phyloP scores from a whole-genome alignment of 441 rosid species.

The Populus trichocarpa region DNA sequence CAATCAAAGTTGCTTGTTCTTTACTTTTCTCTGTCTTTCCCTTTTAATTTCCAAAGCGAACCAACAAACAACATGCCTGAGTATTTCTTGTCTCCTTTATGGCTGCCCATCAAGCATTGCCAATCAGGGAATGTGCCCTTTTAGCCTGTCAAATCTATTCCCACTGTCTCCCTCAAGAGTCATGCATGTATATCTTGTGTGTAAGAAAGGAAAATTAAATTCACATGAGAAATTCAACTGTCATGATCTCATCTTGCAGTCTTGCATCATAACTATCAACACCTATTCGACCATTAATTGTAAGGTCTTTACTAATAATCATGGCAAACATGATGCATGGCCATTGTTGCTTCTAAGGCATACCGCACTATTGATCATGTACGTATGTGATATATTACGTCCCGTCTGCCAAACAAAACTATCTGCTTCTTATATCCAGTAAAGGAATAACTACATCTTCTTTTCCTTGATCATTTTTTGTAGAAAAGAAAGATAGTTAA shows the following conservation, averaged over 20 bases:
- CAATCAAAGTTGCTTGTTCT: conserved; percentile 43
- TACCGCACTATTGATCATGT: too few relatives aligned
- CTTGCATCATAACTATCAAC: too few relatives aligned
- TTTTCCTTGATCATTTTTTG: too few relatives aligned
- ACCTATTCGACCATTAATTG: too few relatives aligned
- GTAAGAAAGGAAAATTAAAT: background rate
- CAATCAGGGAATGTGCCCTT: conserved; percentile 31
- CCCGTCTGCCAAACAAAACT: too few relatives aligned
- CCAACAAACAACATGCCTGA: background rate
- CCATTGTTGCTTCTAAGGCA: too few relatives aligned
- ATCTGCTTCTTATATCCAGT: too few relatives aligned
- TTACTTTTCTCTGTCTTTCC: conserved; percentile 26
- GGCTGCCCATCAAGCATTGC: conserved; percentile 23
- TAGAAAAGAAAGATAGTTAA: too few relatives aligned
- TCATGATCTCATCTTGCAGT: conserved; percentile 5
- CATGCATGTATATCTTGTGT: background rate
- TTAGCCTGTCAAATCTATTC: conserved; percentile 18
- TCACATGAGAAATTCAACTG: conserved; percentile 5
- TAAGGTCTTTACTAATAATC: too few relatives aligned
- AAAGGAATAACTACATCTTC: too few relatives aligned
- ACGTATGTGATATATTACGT: too few relatives aligned
- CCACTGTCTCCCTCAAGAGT: conserved; percentile 7
- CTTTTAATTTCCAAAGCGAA: conserved; percentile 13
- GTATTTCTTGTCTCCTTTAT: conserved; percentile 32
- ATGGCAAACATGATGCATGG: too few relatives aligned